Base-by-base conservation (phyloP, 2,329 filamentous ascomycete genomes). In the Trichoderma arundinaceum region DNA sequence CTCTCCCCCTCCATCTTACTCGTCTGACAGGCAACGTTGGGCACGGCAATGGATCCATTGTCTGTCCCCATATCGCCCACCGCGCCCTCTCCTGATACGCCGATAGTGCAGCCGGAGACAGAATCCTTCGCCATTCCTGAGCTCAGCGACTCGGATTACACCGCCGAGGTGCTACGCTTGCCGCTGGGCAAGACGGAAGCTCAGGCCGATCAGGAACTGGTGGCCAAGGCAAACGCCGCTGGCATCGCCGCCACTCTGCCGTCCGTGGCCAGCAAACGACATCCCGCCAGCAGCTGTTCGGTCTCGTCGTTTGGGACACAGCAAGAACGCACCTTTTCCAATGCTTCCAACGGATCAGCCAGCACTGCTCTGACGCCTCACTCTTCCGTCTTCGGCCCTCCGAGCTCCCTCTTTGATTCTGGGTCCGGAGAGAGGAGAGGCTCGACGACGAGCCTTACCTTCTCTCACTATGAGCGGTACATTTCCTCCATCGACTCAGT, bases 391-490 rank as follows among this genome's bases (percentile, higher is more conserved):
- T 77, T 76, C 60, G 75, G 72, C 7, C 71, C 69, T 2, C 65
- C 69, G 2, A 71, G 67, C 43, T 69, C 71, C 6, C 68, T 71
- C 19, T 41, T 60, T 32, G 66, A 53, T 19, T 52, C 64, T 9
- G 57, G 49, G 38, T 49, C 48, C 33, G 58, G 57, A 71, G 48
- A 48, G 1, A 56, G 59, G 9, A 52, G 65, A 48, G 32, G 17
- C 5, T 72, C 77, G 62, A 77, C 78, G 43, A 79, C 77, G 67
- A 77, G 72, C 41, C 72, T 83, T 32, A 82, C 74, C 64, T 86
- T 86, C 68, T 75, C 78, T 7, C 78, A 80, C 35, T 87, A 86
- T 69, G 83, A 87, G 38, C 80, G 77, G 67, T 86, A 84, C 66
- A 70, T 86, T 43, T 74, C 78, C 17, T 77, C 82, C 48, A 68